Evolutionary conservation across 2,329 filamentous ascomycete species (phyloP), one percentile per base, ranked within the genome.

Genomic region (Diaporthe humulicola): DNA sequence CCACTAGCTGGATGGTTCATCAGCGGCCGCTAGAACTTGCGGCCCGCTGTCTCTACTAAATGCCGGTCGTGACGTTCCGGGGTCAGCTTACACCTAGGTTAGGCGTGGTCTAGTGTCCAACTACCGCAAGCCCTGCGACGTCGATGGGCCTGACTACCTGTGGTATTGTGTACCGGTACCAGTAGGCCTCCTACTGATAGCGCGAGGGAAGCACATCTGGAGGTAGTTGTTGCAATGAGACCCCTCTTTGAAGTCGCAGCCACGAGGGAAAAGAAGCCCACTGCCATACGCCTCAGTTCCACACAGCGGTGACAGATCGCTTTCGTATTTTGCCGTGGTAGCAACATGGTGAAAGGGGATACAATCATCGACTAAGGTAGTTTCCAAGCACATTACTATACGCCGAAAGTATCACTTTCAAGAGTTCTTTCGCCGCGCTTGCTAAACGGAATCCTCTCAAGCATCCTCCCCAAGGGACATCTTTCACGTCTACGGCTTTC

Each of bases 21-120:
- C 28, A n/a, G 45, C 30, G 42, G 42, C 61, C 61, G 61, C 42
- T 67, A 50, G 42, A 52, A 30, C 14, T 15, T 19, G n/a, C 64
- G 64, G 64, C 30, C 64, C 64, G 64, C 64, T 2, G 22, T 67
- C 45, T 67, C 64, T 64, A 40, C 22, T 14, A 52, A 52, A 38
- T 67, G 64, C 64, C 64, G 64, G 45, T 28, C 45, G 30, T 38
- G 30, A 30, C 42, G 28, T 33, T 22, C 42, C 40, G n/a, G 30
- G 64, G 64, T 25, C 30, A 52, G 64, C 64, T 52, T 48, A 38
- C 22, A 22, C 7, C 17, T 14, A n/a, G 36, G 19, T 42, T 4
- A 14, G 40, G 45, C 17, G 22, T 48, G 0, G 30, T 52, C 45
- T 67, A 67, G 61, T 67, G 61, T 67, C 61, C 25, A 30, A 50